Base-by-base conservation (phyloP, 73 alveolate genomes). In the Symbiodinium pilosum region DNA sequence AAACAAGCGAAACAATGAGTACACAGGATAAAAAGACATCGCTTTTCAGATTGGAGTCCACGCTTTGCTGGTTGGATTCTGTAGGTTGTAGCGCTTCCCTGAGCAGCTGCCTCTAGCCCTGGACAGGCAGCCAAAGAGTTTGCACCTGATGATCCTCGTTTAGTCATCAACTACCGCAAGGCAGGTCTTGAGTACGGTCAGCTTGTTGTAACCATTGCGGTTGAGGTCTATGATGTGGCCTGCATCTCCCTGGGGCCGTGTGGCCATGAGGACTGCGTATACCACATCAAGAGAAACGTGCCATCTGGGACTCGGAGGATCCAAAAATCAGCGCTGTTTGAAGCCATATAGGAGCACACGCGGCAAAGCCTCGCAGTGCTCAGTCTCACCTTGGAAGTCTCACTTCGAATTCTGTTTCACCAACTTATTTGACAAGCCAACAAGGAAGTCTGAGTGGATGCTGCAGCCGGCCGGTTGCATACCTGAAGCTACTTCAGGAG, bases 121-220 rank as follows among this genome's bases (percentile, higher is more conserved):
- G n/a, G n/a, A n/a, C 14, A 93, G 92, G 98, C 98, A 2, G 98
- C 98, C 73, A 93, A 93, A 52, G 98, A 93, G 44, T 93, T 93
- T 43, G 91, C 98, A 36, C 98, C 98, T 4, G 98, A 93, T 32
- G 98, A 93, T 47, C 98, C 98, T 18, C 98, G 98, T 7, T 30
- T 93, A 69, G 98, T 93, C 91, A 93, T 93, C 98, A 93, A 93
- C 93, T 93, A 93, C 84, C 98, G 98, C 73, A 93, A 93, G 98
- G 98, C 71, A 20, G 30, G 41, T 43, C 73, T 26, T 54, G 73
- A 54, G 73, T 16, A 54, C 21, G 30, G 34, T n/a, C n/a, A n/a
- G n/a, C n/a, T n/a, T 54, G 73, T 16, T 54, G 34, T n/a, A 7
- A 54, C 7, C 34, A 11, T 54, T 54, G 73, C 20, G 73, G 20